phyloP scores from a whole-genome alignment of 2,329 filamentous ascomycete genomes.

The Pseudogymnoascus pannorum region DNA sequence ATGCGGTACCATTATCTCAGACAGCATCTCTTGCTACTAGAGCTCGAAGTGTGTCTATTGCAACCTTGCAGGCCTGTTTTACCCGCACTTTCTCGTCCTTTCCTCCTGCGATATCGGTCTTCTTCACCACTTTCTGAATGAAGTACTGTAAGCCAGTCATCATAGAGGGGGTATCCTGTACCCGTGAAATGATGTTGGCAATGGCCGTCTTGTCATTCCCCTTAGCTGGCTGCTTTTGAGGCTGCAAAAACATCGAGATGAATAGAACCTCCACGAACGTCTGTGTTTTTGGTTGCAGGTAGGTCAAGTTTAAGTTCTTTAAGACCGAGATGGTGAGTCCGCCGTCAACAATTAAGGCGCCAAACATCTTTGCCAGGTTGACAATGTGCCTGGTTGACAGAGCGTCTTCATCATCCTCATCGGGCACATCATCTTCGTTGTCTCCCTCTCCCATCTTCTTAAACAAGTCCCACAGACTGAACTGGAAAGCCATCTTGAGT shows the following conservation, averaged over 20 bases:
- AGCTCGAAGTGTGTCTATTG: constrained; percentile 28
- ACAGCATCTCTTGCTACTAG: constrained; percentile 18
- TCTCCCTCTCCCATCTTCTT: constrained; percentile 71
- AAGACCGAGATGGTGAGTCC: constrained; percentile 50
- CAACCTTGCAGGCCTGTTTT: constrained; percentile 40
- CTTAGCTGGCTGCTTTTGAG: constrained; percentile 43
- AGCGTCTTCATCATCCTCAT: constrained; percentile 46
- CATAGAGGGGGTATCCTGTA: constrained; percentile 58
- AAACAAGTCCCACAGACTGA: constrained; percentile 80
- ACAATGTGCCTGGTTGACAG: constrained; percentile 52
- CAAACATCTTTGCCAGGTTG: constrained; percentile 62
- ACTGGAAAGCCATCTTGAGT: constrained; percentile 78
- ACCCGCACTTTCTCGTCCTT: constrained; percentile 43
- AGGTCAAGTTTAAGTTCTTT: constrained; percentile 70
- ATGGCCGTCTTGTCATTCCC: constrained; percentile 50
- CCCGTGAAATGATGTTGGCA: constrained; percentile 57
- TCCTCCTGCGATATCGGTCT: constrained; percentile 48
- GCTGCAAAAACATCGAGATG: constrained; percentile 65
- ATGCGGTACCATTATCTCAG: neutral
- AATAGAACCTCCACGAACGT: constrained; percentile 76
- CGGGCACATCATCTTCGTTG: constrained; percentile 54
- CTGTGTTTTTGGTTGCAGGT: constrained; percentile 67
- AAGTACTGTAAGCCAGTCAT: constrained; percentile 73
- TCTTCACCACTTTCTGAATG: constrained; percentile 64
- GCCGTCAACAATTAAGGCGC: constrained; percentile 52